Conservation (phyloP, 106 monocot genomes). For the Acorus gramineus region DNA sequence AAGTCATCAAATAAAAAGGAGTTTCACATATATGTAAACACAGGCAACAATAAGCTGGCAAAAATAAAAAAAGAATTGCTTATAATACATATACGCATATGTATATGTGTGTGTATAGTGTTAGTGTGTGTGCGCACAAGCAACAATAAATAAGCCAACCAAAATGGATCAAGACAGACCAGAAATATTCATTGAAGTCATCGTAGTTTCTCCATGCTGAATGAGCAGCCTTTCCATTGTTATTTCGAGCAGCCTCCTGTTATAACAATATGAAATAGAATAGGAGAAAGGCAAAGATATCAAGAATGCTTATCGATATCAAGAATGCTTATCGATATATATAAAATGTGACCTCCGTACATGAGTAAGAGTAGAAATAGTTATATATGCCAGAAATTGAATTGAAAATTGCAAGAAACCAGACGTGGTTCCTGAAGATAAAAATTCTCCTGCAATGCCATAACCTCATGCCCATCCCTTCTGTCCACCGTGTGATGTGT, state of each 20-base stretch:
- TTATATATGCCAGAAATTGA: too few species aligned
- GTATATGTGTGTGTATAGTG: too few species aligned
- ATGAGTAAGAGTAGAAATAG: too few species aligned
- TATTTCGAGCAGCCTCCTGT: constrained; percentile 67
- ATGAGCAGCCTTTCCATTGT: constrained; percentile 85
- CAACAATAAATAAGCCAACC: neutral
- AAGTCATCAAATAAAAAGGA: constrained; percentile 8
- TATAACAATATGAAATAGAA: neutral
- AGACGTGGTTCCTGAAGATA: too few species aligned
- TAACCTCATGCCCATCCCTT: too few species aligned
- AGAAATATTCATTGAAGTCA: constrained; percentile 99
- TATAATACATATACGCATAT: too few species aligned
- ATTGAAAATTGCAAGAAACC: too few species aligned
- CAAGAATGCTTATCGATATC: neutral
- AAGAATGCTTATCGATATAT: too few species aligned
- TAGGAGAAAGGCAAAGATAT: neutral
- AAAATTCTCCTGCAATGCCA: too few species aligned
- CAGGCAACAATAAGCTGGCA: neutral
- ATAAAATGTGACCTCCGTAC: too few species aligned
- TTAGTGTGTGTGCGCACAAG: neutral
- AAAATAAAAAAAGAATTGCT: neutral
- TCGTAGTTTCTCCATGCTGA: constrained; percentile 98
- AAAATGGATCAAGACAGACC: constrained; percentile 29
- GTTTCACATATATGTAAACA: neutral
- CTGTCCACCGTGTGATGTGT: too few species aligned